Percentiles rank a stretch among this genome's conserved stretches.
Evolutionary conservation across 176 grass and related monocot species (phyloP).

Genomic region (Oryza glumipatula): DNA sequence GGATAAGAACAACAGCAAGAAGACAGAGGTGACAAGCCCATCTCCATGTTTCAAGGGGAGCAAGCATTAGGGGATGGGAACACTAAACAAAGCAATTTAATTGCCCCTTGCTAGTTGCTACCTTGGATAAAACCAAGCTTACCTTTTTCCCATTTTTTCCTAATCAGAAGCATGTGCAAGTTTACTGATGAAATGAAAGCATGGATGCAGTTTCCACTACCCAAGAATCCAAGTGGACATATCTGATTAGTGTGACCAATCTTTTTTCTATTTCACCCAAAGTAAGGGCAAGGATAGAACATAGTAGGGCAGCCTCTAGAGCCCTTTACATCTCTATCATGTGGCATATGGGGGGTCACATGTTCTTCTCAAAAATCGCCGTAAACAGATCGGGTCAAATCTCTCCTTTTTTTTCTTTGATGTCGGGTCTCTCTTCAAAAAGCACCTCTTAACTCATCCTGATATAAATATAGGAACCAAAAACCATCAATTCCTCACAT

Average conservation of each 20-base stretch:
- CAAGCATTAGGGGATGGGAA: constrained; percentile 34
- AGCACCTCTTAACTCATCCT: not conserved
- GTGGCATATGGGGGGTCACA: constrained; percentile 9
- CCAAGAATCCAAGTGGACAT: constrained; percentile 20
- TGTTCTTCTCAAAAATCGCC: not conserved
- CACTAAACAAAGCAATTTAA: constrained; percentile 23
- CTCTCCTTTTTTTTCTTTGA: not conserved
- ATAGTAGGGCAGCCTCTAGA: constrained; percentile 11
- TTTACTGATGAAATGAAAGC: constrained; percentile 27
- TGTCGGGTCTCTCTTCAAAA: not conserved
- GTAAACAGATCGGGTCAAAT: constrained; percentile 16
- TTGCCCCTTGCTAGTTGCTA: constrained; percentile 29
- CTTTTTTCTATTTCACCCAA: constrained; percentile 32
- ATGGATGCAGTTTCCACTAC: not conserved
- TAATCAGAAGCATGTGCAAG: constrained; percentile 39
- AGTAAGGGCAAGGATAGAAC: constrained; percentile 9
- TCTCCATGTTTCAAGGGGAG: constrained; percentile 49
- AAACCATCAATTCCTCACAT: not conserved
- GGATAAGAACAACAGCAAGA: constrained; percentile 39
- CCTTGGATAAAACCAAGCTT: constrained; percentile 48
- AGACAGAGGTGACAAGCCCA: constrained; percentile 41
- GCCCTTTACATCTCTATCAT: constrained; percentile 30
- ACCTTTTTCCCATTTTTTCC: constrained; percentile 27
- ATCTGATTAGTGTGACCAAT: constrained; percentile 30
- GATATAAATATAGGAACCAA: not conserved